These are phyloP conservation scores for Chamaenerion angustifolium DNA, from an alignment of 345 rosid species.

Conservation along the genomic window DNA sequence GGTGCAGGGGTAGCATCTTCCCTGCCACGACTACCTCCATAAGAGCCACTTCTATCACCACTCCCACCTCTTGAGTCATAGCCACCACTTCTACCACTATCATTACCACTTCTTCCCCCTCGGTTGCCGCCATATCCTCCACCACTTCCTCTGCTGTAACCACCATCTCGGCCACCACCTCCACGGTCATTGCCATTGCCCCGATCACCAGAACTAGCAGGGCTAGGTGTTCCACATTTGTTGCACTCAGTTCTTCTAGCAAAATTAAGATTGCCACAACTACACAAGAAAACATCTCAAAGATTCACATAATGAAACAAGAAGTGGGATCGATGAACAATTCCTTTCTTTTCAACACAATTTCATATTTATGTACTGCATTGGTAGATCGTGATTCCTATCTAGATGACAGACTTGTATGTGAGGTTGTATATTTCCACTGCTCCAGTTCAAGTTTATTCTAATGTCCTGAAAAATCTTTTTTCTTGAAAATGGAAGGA, in stretches of 20 bases:
- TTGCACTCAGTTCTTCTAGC: slow-evolving; percentile 92
- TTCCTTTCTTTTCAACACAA: no score
- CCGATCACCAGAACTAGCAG: slow-evolving; percentile 43
- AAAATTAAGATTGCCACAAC: slow-evolving; percentile 96
- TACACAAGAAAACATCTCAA: slow-evolving; percentile 30
- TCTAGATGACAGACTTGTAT: no score
- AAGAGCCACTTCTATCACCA: slow-evolving; percentile 46
- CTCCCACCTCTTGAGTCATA: slow-evolving; percentile 41
- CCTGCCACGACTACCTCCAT: slow-evolving; percentile 54
- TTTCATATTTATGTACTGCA: no score
- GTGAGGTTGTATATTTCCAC: no score
- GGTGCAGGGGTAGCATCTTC: slow-evolving; percentile 59
- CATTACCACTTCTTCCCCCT: slow-evolving; percentile 43
- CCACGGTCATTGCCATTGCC: slow-evolving; percentile 22
- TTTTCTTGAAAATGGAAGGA: no score
- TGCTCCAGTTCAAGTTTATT: no score
- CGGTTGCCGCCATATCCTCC: slow-evolving; percentile 19
- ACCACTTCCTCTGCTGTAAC: no score
- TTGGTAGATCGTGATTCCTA: no score
- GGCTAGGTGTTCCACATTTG: slow-evolving; percentile 79
- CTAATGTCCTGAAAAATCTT: no score
- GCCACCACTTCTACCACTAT: slow-evolving; percentile 31
- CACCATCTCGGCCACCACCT: slow-evolving; percentile 35
- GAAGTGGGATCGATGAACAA: no score
- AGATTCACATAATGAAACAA: neutral